Evolutionary conservation across 768 basidiomycete species (phyloP).

Genomic region (Cystobasidium onofrii): DNA sequence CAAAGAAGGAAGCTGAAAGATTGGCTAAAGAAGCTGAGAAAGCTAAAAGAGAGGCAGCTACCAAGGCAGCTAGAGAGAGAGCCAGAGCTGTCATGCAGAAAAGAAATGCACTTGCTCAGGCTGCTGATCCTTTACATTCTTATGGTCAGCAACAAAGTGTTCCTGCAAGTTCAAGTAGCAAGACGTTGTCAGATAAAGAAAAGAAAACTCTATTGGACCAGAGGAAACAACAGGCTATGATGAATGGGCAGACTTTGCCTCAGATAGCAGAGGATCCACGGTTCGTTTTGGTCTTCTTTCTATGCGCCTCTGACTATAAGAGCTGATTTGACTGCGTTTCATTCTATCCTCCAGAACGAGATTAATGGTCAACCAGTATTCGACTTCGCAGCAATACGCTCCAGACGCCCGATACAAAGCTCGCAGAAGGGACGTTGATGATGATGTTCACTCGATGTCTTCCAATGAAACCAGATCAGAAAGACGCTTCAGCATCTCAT

Average conservation of each 20-base stretch:
- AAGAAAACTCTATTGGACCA: conserved; percentile 31
- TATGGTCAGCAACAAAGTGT: conserved; percentile 30
- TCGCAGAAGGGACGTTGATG: conserved; percentile 69
- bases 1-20: conserved; percentile 47
- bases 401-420: conserved; percentile 58
- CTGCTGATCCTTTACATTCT: conserved; percentile 41
- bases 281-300: background rate
- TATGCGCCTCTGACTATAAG: background rate
- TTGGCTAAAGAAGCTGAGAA: conserved; percentile 44
- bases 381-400: conserved; percentile 19
- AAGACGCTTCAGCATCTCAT: conserved; percentile 38
- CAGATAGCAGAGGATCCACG: conserved; percentile 40
- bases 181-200: conserved; percentile 31
- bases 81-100: conserved; percentile 50
- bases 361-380: conserved; percentile 2
- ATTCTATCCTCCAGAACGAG: background rate
- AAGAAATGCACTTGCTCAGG: conserved; percentile 43
- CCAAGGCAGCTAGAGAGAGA: conserved; percentile 46
- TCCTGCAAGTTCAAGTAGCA: background rate
- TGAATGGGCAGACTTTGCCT: conserved; percentile 32
- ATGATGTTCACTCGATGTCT: conserved; percentile 80
- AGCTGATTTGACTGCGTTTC: no score
- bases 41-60: conserved; percentile 46
- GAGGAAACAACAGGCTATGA: conserved; percentile 35
- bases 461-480: conserved; percentile 64